Conservation (phyloP, 1,284 basidiomycete genomes). For the Malassezia pachydermatis region DNA sequence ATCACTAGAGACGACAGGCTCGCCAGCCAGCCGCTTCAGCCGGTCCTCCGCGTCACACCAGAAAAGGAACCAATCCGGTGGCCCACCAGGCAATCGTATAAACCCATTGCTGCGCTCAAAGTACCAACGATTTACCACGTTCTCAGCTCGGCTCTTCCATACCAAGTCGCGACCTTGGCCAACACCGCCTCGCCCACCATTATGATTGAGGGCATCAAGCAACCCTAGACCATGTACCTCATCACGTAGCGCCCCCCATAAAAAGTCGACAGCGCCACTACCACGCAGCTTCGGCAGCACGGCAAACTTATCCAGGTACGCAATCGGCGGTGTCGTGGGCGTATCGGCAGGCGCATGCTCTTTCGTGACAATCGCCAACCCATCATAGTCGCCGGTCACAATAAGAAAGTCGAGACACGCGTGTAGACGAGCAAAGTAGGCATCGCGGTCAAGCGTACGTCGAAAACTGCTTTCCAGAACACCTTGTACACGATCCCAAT, state of each 20-base stretch:
- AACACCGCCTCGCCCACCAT: constrained; percentile 70
- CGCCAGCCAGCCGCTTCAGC: constrained; percentile 31
- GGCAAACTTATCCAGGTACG: constrained; percentile 97
- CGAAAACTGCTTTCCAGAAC: constrained; percentile 81
- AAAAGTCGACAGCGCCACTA: constrained; percentile 95
- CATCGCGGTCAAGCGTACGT: constrained; percentile 61
- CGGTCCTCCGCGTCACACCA: constrained; percentile 95
- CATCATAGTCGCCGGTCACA: constrained; percentile 88
- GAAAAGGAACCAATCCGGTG: constrained; percentile 68
- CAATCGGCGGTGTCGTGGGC: constrained; percentile 52
- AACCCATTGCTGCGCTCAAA: constrained; percentile 91
- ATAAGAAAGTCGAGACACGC: constrained; percentile 79
- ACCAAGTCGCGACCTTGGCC: constrained; percentile 88
- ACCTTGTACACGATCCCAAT: constrained; percentile 64
- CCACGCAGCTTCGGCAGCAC: constrained; percentile 89
- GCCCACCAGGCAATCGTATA: constrained; percentile 54
- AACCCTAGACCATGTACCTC: constrained; percentile 94
- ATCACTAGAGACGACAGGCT: constrained; percentile 24
- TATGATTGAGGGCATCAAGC: constrained; percentile 82
- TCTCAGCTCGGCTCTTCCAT: constrained; percentile 83
- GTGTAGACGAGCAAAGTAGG: constrained; percentile 71
- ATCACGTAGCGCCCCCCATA: constrained; percentile 97
- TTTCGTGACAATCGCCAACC: constrained; percentile 85
- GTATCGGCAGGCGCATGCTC: constrained; percentile 53
- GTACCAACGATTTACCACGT: constrained; percentile 99